phyloP scores from a whole-genome alignment of 306 rosid genomes.

The Mimosa bimucronata region DNA sequence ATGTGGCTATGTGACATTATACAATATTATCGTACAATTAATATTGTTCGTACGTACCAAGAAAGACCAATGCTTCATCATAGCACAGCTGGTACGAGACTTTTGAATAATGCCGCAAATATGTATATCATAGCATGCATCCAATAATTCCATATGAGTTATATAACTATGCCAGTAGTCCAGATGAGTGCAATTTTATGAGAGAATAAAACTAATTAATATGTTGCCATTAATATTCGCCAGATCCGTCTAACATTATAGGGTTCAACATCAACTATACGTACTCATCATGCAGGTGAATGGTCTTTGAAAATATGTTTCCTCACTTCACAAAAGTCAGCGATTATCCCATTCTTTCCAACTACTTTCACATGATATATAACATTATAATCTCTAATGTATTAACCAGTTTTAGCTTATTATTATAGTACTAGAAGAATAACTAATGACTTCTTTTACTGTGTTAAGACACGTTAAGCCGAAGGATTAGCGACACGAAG shows the following conservation, averaged over 20 bases:
- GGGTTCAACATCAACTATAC: background rate
- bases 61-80: background rate
- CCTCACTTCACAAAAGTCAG: constrained; percentile 1
- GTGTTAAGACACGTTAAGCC: background rate
- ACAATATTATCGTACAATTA: background rate
- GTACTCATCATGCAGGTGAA: constrained; percentile 4
- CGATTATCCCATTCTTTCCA: background rate
- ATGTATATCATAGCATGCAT: background rate
- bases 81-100: background rate
- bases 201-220: constrained; percentile 1
- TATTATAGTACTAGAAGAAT: background rate
- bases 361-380: background rate
- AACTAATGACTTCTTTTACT: background rate
- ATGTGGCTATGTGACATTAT: background rate
- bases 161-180: background rate
- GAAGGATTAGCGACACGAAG: background rate
- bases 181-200: background rate
- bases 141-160: background rate
- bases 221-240: background rate
- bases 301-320: background rate
- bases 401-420: background rate
- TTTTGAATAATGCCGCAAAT: background rate
- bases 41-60: constrained; percentile 7
- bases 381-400: background rate
- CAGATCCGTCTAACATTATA: background rate